Evolutionary conservation across 129 eudicot species (phyloP).

Genomic region (Artemisia tridentata): DNA sequence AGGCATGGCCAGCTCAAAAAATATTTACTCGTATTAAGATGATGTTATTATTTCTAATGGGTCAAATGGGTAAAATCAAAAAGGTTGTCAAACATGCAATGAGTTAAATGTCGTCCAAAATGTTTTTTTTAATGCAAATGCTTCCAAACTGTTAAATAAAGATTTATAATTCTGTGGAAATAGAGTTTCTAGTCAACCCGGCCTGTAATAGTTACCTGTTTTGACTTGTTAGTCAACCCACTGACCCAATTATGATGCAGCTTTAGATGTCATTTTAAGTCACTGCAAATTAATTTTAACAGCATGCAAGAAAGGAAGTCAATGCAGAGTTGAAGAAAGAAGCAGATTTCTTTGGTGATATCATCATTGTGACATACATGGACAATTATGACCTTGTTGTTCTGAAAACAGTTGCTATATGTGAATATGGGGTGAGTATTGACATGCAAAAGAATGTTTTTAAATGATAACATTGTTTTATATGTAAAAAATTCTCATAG

Average conservation of each 20-base stretch:
- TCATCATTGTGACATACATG: slow-evolving; percentile 75
- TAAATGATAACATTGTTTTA: neutral
- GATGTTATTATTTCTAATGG: neutral
- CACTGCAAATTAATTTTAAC: slow-evolving; percentile 7
- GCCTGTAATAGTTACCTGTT: neutral
- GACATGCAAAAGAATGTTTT: neutral
- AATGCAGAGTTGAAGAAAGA: slow-evolving; percentile 71
- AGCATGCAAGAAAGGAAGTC: slow-evolving; percentile 71
- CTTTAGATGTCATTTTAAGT: slow-evolving; percentile 1
- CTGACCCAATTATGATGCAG: neutral
- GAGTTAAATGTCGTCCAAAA: neutral
- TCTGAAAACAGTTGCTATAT: slow-evolving; percentile 75
- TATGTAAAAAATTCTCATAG: neutral
- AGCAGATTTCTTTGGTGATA: slow-evolving; percentile 76
- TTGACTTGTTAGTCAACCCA: neutral
- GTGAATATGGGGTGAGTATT: slow-evolving; percentile 72
- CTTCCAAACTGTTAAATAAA: neutral
- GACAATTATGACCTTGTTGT: slow-evolving; percentile 86
- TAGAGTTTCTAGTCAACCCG: too few species aligned
- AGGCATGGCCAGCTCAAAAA: neutral
- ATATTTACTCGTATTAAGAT: neutral
- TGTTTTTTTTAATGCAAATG: neutral
- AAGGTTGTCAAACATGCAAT: neutral
- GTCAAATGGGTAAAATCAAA: neutral
- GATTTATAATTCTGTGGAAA: too few species aligned